These are phyloP conservation scores for Cercophora samala DNA, from an alignment of 495 filamentous ascomycete genomes.

Conservation along the genomic window DNA sequence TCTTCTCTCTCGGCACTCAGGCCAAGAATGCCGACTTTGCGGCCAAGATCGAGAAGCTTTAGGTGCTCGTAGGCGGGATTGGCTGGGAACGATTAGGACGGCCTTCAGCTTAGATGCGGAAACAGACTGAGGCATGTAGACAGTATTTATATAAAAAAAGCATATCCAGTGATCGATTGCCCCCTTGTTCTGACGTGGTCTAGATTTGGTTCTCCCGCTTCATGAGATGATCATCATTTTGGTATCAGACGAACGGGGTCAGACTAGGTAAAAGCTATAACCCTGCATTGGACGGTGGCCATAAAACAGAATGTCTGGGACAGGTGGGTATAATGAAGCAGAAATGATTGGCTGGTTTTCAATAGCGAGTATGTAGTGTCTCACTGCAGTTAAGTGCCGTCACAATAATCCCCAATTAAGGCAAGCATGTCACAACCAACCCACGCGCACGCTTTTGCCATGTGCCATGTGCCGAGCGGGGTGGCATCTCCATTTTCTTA, in stretches of 20 bases:
- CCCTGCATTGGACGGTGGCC: too few species aligned
- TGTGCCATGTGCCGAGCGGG: neutral
- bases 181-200: too few species aligned
- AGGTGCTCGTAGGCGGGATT: neutral
- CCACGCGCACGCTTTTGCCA: neutral
- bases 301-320: too few species aligned
- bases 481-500: neutral
- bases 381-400: neutral
- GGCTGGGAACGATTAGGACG: conserved; percentile 28
- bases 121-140: neutral
- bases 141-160: neutral
- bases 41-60: conserved; percentile 21
- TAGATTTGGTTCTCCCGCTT: too few species aligned
- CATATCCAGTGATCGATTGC: too few species aligned
- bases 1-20: conserved; percentile 35
- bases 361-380: neutral
- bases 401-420: neutral
- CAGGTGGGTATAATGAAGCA: too few species aligned
- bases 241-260: too few species aligned
- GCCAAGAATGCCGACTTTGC: conserved; percentile 32
- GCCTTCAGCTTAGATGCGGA: neutral
- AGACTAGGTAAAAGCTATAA: too few species aligned
- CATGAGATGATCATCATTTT: too few species aligned
- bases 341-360: neutral
- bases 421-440: neutral